Percentiles rank a stretch among this genome's conserved stretches.
These are phyloP conservation scores for Calocybe cyanea DNA, from an alignment of 768 basidiomycete genomes.

Conservation along the genomic window DNA sequence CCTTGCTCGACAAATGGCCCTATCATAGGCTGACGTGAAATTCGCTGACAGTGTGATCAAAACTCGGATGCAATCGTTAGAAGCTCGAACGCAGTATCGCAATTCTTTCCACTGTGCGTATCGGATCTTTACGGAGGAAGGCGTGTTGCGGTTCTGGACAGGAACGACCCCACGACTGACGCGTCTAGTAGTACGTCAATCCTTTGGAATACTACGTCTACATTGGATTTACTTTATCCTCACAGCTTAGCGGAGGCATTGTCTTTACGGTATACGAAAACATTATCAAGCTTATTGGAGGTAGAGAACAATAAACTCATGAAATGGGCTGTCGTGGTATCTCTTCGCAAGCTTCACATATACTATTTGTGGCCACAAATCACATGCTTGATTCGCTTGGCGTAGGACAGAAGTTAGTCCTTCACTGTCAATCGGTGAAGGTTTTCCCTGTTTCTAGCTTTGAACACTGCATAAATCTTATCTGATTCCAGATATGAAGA, in stretches of 20 bases:
- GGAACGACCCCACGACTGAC: slow-evolving; percentile 90
- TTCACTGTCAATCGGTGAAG: no score
- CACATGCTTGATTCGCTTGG: no score
- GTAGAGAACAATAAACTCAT: background rate
- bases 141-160: slow-evolving; percentile 90
- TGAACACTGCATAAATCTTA: no score
- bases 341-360: no score
- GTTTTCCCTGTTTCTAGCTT: no score
- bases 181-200: slow-evolving; percentile 68
- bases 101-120: slow-evolving; percentile 97
- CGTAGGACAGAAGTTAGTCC: no score
- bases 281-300: slow-evolving; percentile 47
- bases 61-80: slow-evolving; percentile 95
- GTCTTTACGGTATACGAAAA: slow-evolving; percentile 92
- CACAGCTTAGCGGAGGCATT: slow-evolving; percentile 86
- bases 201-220: background rate
- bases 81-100: slow-evolving; percentile 77
- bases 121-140: slow-evolving; percentile 92
- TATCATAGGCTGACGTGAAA: background rate
- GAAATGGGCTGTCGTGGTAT: no score
- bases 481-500: no score
- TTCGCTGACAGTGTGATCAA: slow-evolving; percentile 76
- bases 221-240: background rate
- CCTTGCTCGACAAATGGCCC: background rate
- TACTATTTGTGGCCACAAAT: no score